Evolutionary conservation across 164 flowering plant genomes (phyloP), one percentile per base, ranked within the genome.

Genomic region (Magnolia sinica): DNA sequence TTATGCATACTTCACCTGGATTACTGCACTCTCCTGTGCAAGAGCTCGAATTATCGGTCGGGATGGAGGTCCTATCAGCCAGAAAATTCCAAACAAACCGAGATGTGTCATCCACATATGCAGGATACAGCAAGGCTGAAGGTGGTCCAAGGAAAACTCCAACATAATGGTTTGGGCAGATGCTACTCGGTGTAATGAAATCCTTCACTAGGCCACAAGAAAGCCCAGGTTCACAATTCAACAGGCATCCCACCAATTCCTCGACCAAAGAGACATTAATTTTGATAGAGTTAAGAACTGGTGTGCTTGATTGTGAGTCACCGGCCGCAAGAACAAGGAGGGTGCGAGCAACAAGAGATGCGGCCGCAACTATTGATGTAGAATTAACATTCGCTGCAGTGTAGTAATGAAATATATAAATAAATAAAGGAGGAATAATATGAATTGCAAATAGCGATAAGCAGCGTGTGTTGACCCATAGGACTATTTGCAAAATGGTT

Each of bases 21-120:
- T 80, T 83, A 75, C 79, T 78, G 81, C 99, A 96, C 73, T 76
- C 84, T 78, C 86, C 68, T 2, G 93, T 80, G 86, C 99, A 94
- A 71, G 91, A 85, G 75, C 84, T 82, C 29, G 31, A 67, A 80
- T 86, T 85, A 55, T 79, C 74, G 61, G 66, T 79, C 3, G 78
- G 86, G 50, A 37, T 63, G 59, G 99, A 87, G 68, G 98, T 94
- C 80, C 81, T 89, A 50, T 96, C 95, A 9, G 98, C 97, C 74
- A 96, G 76, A 85, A 92, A 96, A 80, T 92, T 92, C 96, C 96
- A 94, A 29, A 93, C 63, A 64, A 96, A 94, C 77, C 99, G 85
- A 69, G 99, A 87, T 73, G 87, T 72, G 76, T 96, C 98, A 72
- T 81, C 80, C 1, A 83, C 88, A 81, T 81, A 81, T 50, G 78